A percentile compares a stretch with the other conserved stretches of the same genome.
phyloP scores from a whole-genome alignment of 129 eudicot species.

The Helianthus annuus region DNA sequence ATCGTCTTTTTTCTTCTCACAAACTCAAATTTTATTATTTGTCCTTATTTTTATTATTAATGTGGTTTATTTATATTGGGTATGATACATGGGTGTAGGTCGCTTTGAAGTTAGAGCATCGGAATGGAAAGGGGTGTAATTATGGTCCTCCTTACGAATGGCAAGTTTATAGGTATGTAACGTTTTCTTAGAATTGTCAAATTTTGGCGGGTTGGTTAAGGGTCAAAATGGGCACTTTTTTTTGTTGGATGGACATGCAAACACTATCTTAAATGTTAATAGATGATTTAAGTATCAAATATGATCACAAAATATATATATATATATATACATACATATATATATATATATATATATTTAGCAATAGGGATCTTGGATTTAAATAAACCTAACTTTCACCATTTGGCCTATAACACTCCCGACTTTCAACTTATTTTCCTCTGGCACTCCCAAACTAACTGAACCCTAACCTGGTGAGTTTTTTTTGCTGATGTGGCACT shows the following conservation, averaged over 20 bases:
- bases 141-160: slow-evolving; percentile 92
- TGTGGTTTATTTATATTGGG: not conserved
- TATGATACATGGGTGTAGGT: slow-evolving; percentile 40
- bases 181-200: not conserved
- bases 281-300: not conserved
- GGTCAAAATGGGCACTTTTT: not conserved
- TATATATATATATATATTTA: too few species aligned
- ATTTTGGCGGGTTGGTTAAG: not conserved
- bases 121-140: slow-evolving; percentile 85
- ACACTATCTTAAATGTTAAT: not conserved
- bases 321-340: too few species aligned
- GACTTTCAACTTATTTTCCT: too few species aligned
- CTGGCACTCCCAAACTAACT: too few species aligned
- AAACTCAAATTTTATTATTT: not conserved
- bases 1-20: not conserved
- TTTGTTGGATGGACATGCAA: slow-evolving; percentile 5
- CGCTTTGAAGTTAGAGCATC: slow-evolving; percentile 84
- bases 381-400: too few species aligned
- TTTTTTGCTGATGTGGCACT: too few species aligned
- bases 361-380: not conserved
- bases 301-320: not conserved
- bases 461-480: too few species aligned
- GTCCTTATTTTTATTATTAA: not conserved
- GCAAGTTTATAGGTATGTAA: slow-evolving; percentile 78
- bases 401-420: too few species aligned